Percentiles rank a stretch among this genome's conserved stretches.
These are phyloP conservation scores for Fusarium pseudograminearum DNA, from an alignment of 2,329 filamentous ascomycete genomes.

Conservation along the genomic window DNA sequence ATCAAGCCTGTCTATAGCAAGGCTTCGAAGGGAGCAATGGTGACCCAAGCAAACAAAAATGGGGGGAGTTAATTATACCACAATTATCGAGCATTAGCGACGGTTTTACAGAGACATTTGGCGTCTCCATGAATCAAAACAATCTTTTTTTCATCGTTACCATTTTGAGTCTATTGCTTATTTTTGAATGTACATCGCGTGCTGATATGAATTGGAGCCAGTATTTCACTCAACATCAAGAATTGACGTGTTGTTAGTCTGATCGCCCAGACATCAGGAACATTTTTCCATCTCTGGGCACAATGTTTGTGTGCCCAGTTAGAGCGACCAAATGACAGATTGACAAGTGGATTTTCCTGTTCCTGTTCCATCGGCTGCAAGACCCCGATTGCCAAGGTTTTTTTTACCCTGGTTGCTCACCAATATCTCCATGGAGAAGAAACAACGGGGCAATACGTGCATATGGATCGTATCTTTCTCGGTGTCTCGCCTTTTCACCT, in stretches of 20 bases:
- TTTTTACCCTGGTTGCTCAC: neutral
- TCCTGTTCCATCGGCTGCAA: conserved; percentile 28
- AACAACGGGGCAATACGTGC: conserved; percentile 1
- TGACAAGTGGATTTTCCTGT: conserved; percentile 17
- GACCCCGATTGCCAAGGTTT: conserved; percentile 37
- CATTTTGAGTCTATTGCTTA: neutral
- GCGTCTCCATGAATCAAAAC: conserved; percentile 43
- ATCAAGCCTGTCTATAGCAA: neutral
- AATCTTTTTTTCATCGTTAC: conserved; percentile 20
- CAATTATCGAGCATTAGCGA: conserved; percentile 45
- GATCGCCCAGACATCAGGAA: conserved; percentile 1
- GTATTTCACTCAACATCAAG: neutral
- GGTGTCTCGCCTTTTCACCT: conserved; percentile 31
- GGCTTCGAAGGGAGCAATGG: conserved; percentile 3
- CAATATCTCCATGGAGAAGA: neutral
- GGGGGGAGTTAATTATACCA: conserved; percentile 38
- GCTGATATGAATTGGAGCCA: neutral
- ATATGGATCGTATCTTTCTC: conserved; percentile 15
- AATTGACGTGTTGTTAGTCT: neutral
- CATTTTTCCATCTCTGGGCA: conserved; percentile 6
- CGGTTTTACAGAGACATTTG: conserved; percentile 33
- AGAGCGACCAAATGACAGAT: conserved; percentile 33
- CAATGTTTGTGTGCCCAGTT: conserved; percentile 19
- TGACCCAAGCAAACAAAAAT: conserved; percentile 18
- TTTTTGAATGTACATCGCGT: neutral